Evolutionary conservation across 2,329 filamentous ascomycete genomes (phyloP).

Genomic region (Cercospora berteroae): DNA sequence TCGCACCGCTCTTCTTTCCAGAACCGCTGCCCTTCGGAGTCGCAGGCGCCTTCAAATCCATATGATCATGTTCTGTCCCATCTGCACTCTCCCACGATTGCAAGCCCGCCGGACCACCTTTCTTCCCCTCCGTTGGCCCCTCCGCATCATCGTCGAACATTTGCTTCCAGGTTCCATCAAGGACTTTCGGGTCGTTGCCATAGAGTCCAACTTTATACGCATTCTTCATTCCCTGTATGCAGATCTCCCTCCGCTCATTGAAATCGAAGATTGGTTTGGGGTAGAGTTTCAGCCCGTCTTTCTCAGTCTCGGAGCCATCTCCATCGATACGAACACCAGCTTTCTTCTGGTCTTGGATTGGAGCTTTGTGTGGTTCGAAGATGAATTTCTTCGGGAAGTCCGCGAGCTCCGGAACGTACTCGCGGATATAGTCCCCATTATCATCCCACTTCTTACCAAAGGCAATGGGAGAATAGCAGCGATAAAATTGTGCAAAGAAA

Average conservation of each 20-base stretch:
- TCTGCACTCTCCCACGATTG: conserved; percentile 30
- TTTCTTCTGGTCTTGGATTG: conserved; percentile 64
- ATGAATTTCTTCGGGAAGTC: conserved; percentile 66
- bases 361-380: conserved; percentile 77
- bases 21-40: conserved; percentile 14
- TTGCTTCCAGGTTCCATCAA: conserved; percentile 59
- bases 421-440: conserved; percentile 61
- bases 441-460: conserved; percentile 77
- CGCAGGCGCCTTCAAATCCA: conserved; percentile 16
- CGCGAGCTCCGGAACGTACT: conserved; percentile 56
- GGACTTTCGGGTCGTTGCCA: conserved; percentile 61
- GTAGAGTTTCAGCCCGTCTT: conserved; percentile 53
- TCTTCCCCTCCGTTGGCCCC: conserved; percentile 44
- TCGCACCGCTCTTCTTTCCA: not conserved
- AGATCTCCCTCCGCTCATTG: conserved; percentile 58
- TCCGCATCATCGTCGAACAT: conserved; percentile 50
- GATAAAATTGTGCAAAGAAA: conserved; percentile 70
- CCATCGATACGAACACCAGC: conserved; percentile 63
- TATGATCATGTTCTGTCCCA: conserved; percentile 27
- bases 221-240: conserved; percentile 66
- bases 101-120: conserved; percentile 43
- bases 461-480: conserved; percentile 61
- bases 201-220: conserved; percentile 65
- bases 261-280: conserved; percentile 80
- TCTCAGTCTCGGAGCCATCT: conserved; percentile 43